Conservation (phyloP, 2,329 filamentous ascomycete genomes). For the Cytospora chrysosperma region DNA sequence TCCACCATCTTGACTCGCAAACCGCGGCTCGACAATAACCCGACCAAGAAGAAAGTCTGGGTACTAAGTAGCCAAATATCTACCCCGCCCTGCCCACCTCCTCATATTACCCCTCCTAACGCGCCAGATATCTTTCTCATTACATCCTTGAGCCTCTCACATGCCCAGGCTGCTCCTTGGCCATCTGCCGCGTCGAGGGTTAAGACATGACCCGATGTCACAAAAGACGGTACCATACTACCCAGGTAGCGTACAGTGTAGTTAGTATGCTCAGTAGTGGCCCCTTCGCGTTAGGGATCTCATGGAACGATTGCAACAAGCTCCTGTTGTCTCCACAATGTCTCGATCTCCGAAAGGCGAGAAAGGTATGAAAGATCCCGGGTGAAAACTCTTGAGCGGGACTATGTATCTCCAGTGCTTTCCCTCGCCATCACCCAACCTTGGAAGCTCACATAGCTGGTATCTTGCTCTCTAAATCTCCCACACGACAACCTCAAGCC, state of each 20-base stretch:
- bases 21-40: slow-evolving; percentile 12
- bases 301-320: neutral
- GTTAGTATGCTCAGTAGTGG: neutral
- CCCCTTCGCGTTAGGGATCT: neutral
- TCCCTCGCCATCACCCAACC: neutral
- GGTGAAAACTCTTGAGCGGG: neutral
- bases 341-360: neutral
- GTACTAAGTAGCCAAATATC: slow-evolving; percentile 5
- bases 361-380: neutral
- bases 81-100: slow-evolving; percentile 7
- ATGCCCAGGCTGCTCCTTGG: neutral
- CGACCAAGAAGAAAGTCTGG: slow-evolving; percentile 1
- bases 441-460: neutral
- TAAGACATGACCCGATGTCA: neutral
- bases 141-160: neutral
- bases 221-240: neutral
- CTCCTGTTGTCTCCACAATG: neutral
- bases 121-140: neutral
- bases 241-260: neutral
- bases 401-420: too few species aligned
- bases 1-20: neutral
- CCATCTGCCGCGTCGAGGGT: neutral
- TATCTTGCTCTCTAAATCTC: neutral
- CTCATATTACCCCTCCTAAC: slow-evolving; percentile 6
- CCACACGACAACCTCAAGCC: neutral